These are phyloP conservation scores for Streptanthus diversifolius DNA, from an alignment of 345 rosid species.

Conservation along the genomic window DNA sequence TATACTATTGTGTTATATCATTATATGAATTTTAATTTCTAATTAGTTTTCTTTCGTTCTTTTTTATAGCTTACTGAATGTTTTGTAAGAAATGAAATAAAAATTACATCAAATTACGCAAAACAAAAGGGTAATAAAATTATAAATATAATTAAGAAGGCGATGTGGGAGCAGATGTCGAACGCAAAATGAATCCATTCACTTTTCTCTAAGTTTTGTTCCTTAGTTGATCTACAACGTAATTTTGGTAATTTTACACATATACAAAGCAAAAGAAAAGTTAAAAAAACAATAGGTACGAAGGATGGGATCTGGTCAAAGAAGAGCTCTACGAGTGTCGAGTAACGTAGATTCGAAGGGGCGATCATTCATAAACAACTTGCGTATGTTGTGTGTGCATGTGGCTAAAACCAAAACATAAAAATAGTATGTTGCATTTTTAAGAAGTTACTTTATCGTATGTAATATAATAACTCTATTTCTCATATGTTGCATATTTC, in stretches of 20 bases:
- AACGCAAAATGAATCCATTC: not conserved
- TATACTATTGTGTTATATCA: not conserved
- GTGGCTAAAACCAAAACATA: not conserved
- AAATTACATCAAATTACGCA: not conserved
- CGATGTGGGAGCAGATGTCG: not conserved
- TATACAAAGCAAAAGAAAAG: not conserved
- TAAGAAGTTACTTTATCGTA: no score
- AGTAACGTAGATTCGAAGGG: constrained; percentile 30
- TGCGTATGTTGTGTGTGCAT: not conserved
- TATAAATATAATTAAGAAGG: not conserved
- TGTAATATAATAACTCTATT: not conserved
- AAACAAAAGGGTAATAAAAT: not conserved
- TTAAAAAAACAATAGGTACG: constrained; percentile 10
- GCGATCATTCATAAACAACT: constrained; percentile 11
- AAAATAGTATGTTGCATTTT: not conserved
- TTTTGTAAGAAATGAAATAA: not conserved
- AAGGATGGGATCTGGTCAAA: constrained; percentile 24
- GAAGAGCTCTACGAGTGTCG: constrained; percentile 10
- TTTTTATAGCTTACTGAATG: not conserved
- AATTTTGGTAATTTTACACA: not conserved
- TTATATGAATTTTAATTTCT: not conserved
- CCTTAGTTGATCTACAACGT: not conserved
- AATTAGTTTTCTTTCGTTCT: not conserved
- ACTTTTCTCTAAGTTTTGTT: not conserved
- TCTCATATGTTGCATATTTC: not conserved